phyloP scores from a whole-genome alignment of 768 basidiomycete genomes.

The Leccinum pellstonianum region DNA sequence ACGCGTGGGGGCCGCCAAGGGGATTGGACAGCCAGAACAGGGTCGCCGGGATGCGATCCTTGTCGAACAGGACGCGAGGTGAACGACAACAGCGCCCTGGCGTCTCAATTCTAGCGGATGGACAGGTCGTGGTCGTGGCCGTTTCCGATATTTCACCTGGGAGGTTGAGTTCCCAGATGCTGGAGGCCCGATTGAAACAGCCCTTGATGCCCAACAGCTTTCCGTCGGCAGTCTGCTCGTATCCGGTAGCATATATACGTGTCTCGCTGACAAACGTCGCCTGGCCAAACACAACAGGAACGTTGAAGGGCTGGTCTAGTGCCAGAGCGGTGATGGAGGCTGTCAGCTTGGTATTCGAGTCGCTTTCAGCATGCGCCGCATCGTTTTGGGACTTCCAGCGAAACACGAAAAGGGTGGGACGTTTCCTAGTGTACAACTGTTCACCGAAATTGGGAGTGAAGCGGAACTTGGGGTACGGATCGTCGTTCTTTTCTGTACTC shows the following conservation, averaged over 20 bases:
- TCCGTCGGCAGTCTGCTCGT: conserved; percentile 56
- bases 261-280: conserved; percentile 46
- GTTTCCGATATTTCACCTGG: not conserved
- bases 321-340: conserved; percentile 13
- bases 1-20: conserved; percentile 59
- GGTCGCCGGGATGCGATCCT: conserved; percentile 17
- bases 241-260: conserved; percentile 58
- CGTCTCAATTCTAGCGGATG: conserved; percentile 38
- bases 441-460: conserved; percentile 67
- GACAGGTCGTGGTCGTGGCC: conserved; percentile 16
- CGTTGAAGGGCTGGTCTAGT: conserved; percentile 3
- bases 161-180: conserved; percentile 49
- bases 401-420: conserved; percentile 55
- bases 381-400: conserved; percentile 37
- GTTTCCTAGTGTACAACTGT: conserved; percentile 49
- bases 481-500: conserved; percentile 22
- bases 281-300: conserved; percentile 52
- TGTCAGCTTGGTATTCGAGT: conserved; percentile 4
- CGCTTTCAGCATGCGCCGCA: not conserved
- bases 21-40: conserved; percentile 56
- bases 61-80: conserved; percentile 42
- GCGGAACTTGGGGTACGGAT: conserved; percentile 44
- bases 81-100: conserved; percentile 53
- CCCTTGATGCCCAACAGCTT: conserved; percentile 56
- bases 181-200: conserved; percentile 57